phyloP scores from a whole-genome alignment of 495 filamentous ascomycete genomes.

The Xylaria cubensis region DNA sequence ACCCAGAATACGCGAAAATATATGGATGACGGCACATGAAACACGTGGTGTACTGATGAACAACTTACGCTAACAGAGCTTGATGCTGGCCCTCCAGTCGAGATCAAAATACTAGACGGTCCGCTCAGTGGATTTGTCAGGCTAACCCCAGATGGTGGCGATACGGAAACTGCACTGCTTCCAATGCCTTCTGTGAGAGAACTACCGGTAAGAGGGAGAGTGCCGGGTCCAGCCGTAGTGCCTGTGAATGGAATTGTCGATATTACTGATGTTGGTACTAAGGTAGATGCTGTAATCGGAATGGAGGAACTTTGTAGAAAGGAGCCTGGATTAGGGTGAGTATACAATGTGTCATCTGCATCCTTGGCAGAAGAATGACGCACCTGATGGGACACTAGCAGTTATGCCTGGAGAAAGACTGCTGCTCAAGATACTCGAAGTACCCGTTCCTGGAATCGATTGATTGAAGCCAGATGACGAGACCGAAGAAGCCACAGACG shows the following conservation, averaged over 20 bases:
- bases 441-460: not conserved
- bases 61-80: constrained; percentile 20
- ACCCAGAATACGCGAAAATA: not conserved
- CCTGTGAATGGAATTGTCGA: not conserved
- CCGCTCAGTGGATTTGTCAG: not conserved
- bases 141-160: constrained; percentile 5
- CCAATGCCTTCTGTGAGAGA: not conserved
- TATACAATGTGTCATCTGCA: not conserved
- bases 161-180: not conserved
- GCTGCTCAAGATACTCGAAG: not conserved
- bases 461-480: constrained; percentile 17
- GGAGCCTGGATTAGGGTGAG: constrained; percentile 9
- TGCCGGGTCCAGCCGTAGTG: not conserved
- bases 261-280: not conserved
- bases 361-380: not conserved
- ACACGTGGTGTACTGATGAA: not conserved
- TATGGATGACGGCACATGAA: not conserved
- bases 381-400: constrained; percentile 7
- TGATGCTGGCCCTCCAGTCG: not conserved
- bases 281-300: not conserved
- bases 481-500: constrained; percentile 31
- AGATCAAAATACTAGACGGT: not conserved
- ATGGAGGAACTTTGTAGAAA: not conserved
- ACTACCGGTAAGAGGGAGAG: constrained; percentile 1
- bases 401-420: not conserved